These are phyloP conservation scores for Pichia sp. DNA, from an alignment of 1,139 yeast species.

Conservation along the genomic window DNA sequence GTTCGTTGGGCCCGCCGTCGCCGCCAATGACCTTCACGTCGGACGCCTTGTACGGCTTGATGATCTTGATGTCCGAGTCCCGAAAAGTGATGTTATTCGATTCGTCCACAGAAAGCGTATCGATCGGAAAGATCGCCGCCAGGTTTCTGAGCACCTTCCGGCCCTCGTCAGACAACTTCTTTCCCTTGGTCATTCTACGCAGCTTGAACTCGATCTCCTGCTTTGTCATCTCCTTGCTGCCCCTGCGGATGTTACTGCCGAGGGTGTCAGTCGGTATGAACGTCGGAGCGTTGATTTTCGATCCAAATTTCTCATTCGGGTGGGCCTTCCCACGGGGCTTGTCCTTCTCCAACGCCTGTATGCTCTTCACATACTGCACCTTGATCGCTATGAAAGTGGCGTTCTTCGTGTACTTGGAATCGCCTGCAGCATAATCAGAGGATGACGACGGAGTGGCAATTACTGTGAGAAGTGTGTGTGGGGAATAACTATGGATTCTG, in stretches of 20 bases:
- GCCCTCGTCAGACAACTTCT: conserved; percentile 41
- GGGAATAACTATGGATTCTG: conserved; percentile 55
- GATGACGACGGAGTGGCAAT: conserved; percentile 4
- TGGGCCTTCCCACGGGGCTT: conserved; percentile 18
- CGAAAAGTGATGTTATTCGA: conserved; percentile 46
- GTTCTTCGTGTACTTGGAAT: conserved; percentile 6
- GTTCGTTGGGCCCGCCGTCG: conserved; percentile 20
- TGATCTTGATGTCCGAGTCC: conserved; percentile 44
- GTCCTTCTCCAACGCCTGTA: conserved; percentile 42
- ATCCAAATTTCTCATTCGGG: conserved; percentile 24
- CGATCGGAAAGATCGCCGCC: conserved; percentile 41
- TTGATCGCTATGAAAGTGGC: conserved; percentile 52
- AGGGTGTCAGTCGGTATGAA: conserved; percentile 19
- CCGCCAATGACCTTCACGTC: conserved; percentile 33
- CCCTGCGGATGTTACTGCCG: conserved; percentile 21
- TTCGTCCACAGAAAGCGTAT: conserved; percentile 44
- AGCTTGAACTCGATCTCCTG: conserved; percentile 24
- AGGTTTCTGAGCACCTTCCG: conserved; percentile 47
- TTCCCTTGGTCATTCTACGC: conserved; percentile 17
- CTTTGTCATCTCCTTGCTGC: conserved; percentile 17
- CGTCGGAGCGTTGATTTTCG: conserved; percentile 21
- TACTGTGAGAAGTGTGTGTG: conserved; percentile 29
- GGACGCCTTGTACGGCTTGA: conserved; percentile 46
- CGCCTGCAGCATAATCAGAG: conserved; percentile 12
- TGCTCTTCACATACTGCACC: conserved; percentile 52